A percentile compares a stretch with the other conserved stretches of the same genome.
Conservation (phyloP, 129 eudicot species). For the Lactuca sativa region DNA sequence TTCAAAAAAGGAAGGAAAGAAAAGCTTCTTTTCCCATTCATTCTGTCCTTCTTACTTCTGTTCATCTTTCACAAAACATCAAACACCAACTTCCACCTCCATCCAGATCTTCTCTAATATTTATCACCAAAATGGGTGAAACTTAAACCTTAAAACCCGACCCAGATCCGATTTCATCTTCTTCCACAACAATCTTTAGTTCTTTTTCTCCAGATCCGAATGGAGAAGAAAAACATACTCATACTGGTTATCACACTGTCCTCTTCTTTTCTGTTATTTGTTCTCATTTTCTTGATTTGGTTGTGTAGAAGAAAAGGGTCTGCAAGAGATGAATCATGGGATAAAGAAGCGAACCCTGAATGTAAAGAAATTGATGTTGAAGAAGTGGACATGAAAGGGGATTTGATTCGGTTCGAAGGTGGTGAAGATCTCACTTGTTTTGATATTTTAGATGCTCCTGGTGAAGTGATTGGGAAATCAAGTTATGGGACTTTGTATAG, state of each 20-base stretch:
- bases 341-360: conserved; percentile 50
- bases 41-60: conserved; percentile 32
- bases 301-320: conserved; percentile 37
- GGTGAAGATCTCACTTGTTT: conserved; percentile 74
- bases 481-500: conserved; percentile 81
- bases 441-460: conserved; percentile 90
- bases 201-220: conserved; percentile 24
- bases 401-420: conserved; percentile 68
- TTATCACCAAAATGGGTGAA: conserved; percentile 18
- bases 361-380: conserved; percentile 43
- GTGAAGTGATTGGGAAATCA: conserved; percentile 91
- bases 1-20: conserved; percentile 21
- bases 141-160: conserved; percentile 25
- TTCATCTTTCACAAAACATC: conserved; percentile 13
- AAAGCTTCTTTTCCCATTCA: conserved; percentile 25
- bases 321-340: conserved; percentile 31
- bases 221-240: conserved; percentile 58
- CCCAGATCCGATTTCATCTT: conserved; percentile 28
- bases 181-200: conserved; percentile 15
- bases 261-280: conserved; percentile 27
- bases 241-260: conserved; percentile 46
- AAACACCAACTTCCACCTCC: conserved; percentile 26
- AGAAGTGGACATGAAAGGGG: conserved; percentile 50
- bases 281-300: conserved; percentile 39
- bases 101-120: conserved; percentile 36